phyloP scores from a whole-genome alignment of 1,139 yeast species.

The Taiozyma sp. region DNA sequence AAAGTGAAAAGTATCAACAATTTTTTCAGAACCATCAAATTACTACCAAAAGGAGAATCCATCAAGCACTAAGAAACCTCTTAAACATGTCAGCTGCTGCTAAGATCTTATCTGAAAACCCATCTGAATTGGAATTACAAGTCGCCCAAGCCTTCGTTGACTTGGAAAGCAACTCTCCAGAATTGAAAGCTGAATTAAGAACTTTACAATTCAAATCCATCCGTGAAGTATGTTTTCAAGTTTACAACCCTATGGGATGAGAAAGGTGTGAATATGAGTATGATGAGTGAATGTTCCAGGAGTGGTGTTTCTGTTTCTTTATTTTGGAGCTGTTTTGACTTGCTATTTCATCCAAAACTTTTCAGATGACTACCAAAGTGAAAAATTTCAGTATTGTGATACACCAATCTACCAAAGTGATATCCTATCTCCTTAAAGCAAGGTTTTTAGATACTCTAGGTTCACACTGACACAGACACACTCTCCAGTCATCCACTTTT shows the following conservation, averaged over 20 bases:
- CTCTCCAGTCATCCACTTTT: not conserved
- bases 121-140: slow-evolving; percentile 98
- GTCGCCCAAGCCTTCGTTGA: slow-evolving; percentile 99
- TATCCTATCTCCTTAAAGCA: no score
- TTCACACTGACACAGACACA: no score
- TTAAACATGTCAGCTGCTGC: slow-evolving; percentile 81
- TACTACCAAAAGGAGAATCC: slow-evolving; percentile 22
- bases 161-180: slow-evolving; percentile 91
- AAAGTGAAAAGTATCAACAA: not conserved
- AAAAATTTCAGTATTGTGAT: not conserved
- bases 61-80: slow-evolving; percentile 5
- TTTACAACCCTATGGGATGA: not conserved
- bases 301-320: no score
- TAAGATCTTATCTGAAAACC: slow-evolving; percentile 88
- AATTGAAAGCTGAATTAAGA: slow-evolving; percentile 97
- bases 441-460: not conserved
- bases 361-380: not conserved
- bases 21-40: not conserved
- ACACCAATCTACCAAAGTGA: not conserved
- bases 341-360: no score
- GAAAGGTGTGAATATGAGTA: not conserved
- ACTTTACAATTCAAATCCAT: slow-evolving; percentile 98
- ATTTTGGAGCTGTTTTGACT: no score
- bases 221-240: slow-evolving; percentile 62
- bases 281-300: not conserved